A percentile compares a stretch with the other conserved stretches of the same genome.
Evolutionary conservation across 2,329 filamentous ascomycete species (phyloP).

Genomic region (Fusarium sp.): DNA sequence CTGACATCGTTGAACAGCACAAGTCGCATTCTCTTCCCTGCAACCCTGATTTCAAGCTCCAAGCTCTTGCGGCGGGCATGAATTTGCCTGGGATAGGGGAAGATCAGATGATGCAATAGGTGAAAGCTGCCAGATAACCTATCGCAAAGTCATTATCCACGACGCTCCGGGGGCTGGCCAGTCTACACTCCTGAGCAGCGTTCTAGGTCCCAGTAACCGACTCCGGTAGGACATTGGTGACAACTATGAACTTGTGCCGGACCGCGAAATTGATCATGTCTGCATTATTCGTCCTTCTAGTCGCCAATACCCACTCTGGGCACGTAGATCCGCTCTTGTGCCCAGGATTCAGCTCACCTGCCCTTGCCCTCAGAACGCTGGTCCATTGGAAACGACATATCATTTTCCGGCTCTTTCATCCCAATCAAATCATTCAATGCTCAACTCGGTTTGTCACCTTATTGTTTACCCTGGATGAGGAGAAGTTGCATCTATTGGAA

Average conservation of each 20-base stretch:
- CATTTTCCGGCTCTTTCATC: conserved; percentile 12
- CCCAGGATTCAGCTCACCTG: conserved; percentile 24
- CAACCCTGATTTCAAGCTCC: conserved; percentile 79
- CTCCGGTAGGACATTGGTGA: conserved; percentile 7
- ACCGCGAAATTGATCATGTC: conserved; percentile 31
- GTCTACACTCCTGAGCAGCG: neutral
- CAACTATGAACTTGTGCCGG: conserved; percentile 32
- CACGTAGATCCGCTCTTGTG: conserved; percentile 10
- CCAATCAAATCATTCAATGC: conserved; percentile 22
- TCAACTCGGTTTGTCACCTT: conserved; percentile 3
- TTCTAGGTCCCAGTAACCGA: conserved; percentile 7
- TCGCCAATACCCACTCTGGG: conserved; percentile 38
- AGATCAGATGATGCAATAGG: conserved; percentile 57
- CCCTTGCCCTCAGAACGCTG: neutral
- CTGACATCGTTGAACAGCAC: conserved; percentile 64
- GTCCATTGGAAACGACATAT: conserved; percentile 13
- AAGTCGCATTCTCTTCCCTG: conserved; percentile 89
- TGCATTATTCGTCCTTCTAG: conserved; percentile 29
- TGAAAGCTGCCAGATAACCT: neutral
- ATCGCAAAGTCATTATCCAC: neutral
- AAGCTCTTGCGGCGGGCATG: conserved; percentile 61
- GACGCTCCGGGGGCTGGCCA: neutral
- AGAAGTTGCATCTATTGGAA: neutral
- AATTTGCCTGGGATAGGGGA: conserved; percentile 61
- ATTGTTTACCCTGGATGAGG: neutral